Evolutionary conservation across 768 basidiomycete species (phyloP), one percentile per base, ranked within the genome.

Genomic region (Tricholoma sp.): DNA sequence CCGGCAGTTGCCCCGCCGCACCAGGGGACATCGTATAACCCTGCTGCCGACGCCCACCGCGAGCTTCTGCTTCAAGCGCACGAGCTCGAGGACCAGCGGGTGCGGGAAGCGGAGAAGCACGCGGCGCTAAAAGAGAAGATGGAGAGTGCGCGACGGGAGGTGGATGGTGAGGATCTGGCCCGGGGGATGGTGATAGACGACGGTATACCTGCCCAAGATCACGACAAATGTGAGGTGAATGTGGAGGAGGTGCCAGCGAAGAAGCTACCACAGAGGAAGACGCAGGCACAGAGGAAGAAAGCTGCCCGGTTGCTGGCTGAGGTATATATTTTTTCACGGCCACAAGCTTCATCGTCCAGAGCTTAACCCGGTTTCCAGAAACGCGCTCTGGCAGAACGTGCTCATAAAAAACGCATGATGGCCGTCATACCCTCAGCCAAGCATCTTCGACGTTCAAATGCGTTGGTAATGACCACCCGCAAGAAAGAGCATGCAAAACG

Each of bases 1-100:
- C 83, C 87, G 1, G 87, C 91, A 0, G 81, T 93, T 0, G 63
- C 74, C 1, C 72, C 84, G 3, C 94, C 94, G 0, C 90, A 91
- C 61, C 83, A 83, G 31, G 94, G 94, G 18, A 81, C 87, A 3
- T 94, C 92, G 16, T 98, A 98, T 68, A 97, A 97, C 67, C 94
- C 94, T 0, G 83, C 85, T 0, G 83, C 80, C 0, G 77, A 81
- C 3, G 83, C 86, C 0, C 90, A 96, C 63, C 80, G 83, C 51
- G 83, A 83, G 50, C 81, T 96, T 4, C 67, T 98, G 19, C 72
- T 79, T 11, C 71, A 80, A 52, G 94, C 93, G 0, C 79, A 84
- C 52, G 79, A 83, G 58, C 68, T 79, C 12, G 94, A 94, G 69
- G 79, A 80, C 63, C 78, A 77, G 49, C 78, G 79, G 43, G 66